These are phyloP conservation scores for Chytriomyces confervae DNA, from an alignment of 192 early-diverging fungal species.

Conservation along the genomic window DNA sequence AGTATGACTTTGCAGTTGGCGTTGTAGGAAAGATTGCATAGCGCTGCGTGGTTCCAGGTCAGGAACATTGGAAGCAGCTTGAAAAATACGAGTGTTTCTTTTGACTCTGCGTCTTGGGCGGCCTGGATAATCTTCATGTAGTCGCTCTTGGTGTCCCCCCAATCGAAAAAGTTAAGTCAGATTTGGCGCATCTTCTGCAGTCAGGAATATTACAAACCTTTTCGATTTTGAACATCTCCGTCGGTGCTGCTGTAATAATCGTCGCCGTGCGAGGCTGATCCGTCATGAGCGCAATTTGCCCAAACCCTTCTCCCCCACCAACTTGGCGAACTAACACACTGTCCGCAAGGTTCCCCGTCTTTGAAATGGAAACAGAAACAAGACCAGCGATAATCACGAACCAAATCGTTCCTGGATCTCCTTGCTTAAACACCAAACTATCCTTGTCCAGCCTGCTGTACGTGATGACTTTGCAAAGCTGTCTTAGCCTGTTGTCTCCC, in stretches of 20 bases:
- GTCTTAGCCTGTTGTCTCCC: background rate
- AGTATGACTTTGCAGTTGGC: constrained; percentile 31
- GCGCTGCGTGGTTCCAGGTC: constrained; percentile 22
- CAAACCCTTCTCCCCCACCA: constrained; percentile 49
- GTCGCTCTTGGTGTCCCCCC: constrained; percentile 28
- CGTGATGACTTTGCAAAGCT: constrained; percentile 19
- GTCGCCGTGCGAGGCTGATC: constrained; percentile 52
- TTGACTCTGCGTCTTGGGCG: constrained; percentile 48
- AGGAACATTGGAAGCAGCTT: constrained; percentile 42
- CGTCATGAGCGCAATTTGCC: constrained; percentile 52
- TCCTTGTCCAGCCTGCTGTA: constrained; percentile 1
- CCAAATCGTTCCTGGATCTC: constrained; percentile 53
- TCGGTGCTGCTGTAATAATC: constrained; percentile 42
- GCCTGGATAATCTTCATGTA: constrained; percentile 46
- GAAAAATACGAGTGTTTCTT: constrained; percentile 47
- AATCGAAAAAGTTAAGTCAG: background rate
- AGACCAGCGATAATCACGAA: constrained; percentile 51
- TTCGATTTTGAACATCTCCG: constrained; percentile 51
- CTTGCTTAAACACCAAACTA: constrained; percentile 33
- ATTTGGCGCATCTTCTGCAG: background rate
- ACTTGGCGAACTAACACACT: constrained; percentile 17
- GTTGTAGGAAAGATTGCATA: constrained; percentile 37
- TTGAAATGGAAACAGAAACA: constrained; percentile 43
- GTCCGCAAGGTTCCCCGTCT: constrained; percentile 40
- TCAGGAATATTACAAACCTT: constrained; percentile 29